These are phyloP conservation scores for Penstemon newberryi DNA, from an alignment of 257 asterid genomes.

Conservation along the genomic window DNA sequence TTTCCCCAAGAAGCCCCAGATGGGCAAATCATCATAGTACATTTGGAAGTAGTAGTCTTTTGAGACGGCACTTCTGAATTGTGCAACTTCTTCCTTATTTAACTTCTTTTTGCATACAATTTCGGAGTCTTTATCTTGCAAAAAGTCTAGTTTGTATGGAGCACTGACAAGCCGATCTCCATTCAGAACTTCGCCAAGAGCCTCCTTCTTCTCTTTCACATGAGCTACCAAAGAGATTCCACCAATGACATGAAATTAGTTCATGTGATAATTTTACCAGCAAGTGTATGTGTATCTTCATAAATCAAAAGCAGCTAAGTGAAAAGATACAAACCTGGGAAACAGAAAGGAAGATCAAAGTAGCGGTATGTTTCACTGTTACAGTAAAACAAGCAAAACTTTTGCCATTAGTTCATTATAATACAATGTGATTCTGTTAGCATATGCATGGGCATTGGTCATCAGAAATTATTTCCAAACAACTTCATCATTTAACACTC, in stretches of 20 bases:
- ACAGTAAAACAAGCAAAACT: no score
- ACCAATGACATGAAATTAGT: slow-evolving; percentile 1
- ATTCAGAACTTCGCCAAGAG: slow-evolving; percentile 67
- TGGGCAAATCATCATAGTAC: slow-evolving; percentile 81
- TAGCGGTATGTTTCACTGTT: slow-evolving; percentile 72
- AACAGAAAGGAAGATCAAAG: slow-evolving; percentile 75
- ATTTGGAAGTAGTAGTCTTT: slow-evolving; percentile 78
- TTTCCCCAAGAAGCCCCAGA: slow-evolving; percentile 80
- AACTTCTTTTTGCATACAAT: slow-evolving; percentile 52
- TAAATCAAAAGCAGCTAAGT: neutral
- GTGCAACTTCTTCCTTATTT: slow-evolving; percentile 54
- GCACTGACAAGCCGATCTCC: slow-evolving; percentile 74
- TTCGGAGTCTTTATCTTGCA: slow-evolving; percentile 56
- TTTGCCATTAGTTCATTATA: no score
- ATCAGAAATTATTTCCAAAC: no score
- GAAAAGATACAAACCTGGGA: slow-evolving; percentile 45
- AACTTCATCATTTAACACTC: no score
- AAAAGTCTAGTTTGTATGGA: slow-evolving; percentile 70
- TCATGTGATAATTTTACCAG: neutral
- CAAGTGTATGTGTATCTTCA: neutral
- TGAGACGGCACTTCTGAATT: slow-evolving; percentile 59
- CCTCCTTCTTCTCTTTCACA: slow-evolving; percentile 74
- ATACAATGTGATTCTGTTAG: no score
- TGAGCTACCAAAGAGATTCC: slow-evolving; percentile 11
- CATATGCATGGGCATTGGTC: no score